Evolutionary conservation across 805 yeast species (phyloP).

Genomic region (Saccharomycopsis sp.): DNA sequence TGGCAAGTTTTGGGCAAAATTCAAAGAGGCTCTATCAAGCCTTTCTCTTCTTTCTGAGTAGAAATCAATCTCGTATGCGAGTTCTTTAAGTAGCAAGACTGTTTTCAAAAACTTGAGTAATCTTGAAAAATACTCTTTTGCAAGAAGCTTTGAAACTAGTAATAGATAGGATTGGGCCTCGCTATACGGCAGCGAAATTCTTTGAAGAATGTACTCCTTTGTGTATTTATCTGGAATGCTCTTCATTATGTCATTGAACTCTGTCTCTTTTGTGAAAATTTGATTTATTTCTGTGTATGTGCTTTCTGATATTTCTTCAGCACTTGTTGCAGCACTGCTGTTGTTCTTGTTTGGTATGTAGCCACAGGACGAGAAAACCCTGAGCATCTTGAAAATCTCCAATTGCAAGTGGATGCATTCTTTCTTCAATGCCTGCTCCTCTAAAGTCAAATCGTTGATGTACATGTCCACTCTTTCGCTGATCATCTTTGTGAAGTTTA

Average conservation of each 20-base stretch:
- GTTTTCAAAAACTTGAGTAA: conserved; percentile 11
- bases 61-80: conserved; percentile 17
- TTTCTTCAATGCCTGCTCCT: conserved; percentile 5
- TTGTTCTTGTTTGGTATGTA: conserved; percentile 4
- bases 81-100: conserved; percentile 15
- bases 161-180: conserved; percentile 5
- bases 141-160: conserved; percentile 8
- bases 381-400: conserved; percentile 19
- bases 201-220: conserved; percentile 5
- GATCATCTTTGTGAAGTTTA: background rate
- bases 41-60: background rate
- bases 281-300: conserved; percentile 21
- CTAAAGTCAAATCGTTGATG: background rate
- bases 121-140: conserved; percentile 19
- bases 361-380: conserved; percentile 16
- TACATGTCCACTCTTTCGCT: background rate
- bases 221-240: conserved; percentile 14
- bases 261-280: conserved; percentile 24
- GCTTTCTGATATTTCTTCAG: conserved; percentile 14
- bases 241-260: conserved; percentile 23
- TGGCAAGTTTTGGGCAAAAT: conserved; percentile 14
- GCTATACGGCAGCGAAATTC: conserved; percentile 12
- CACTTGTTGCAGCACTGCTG: background rate
- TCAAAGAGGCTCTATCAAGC: background rate
- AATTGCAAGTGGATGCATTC: conserved; percentile 12